Conservation (phyloP, 2,329 filamentous ascomycete genomes). For the Fusarium pseudoanthophilum region DNA sequence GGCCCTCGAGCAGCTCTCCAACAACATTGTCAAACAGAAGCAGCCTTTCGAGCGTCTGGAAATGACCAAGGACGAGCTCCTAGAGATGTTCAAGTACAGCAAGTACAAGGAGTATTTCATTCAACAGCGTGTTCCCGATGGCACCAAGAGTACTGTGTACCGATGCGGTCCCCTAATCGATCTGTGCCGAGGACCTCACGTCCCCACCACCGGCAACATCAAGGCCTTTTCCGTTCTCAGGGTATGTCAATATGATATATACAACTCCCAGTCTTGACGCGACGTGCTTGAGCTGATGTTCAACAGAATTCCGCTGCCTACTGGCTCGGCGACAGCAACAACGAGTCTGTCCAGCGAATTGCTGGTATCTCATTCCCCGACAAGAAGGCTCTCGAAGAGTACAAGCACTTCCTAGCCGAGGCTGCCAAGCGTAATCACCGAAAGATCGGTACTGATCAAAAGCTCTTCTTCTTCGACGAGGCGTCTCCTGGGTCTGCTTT, state of each 20-base stretch:
- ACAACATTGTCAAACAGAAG: conserved; percentile 93
- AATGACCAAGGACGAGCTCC: conserved; percentile 88
- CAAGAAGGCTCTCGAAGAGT: conserved; percentile 93
- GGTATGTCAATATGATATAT: conserved; percentile 45
- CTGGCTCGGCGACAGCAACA: conserved; percentile 92
- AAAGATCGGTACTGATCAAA: conserved; percentile 93
- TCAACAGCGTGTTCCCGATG: conserved; percentile 74
- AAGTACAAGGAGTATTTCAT: conserved; percentile 99
- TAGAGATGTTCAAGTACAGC: conserved; percentile 97
- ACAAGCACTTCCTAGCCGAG: conserved; percentile 95
- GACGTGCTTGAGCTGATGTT: conserved; percentile 42
- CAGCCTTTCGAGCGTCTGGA: conserved; percentile 92
- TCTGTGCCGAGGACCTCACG: conserved; percentile 93
- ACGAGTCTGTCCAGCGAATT: conserved; percentile 95
- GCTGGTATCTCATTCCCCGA: conserved; percentile 96
- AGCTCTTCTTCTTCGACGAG: conserved; percentile 97
- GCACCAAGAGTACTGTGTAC: conserved; percentile 93
- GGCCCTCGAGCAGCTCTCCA: conserved; percentile 81
- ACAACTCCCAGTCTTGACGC: background rate
- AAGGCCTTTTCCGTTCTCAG: conserved; percentile 96
- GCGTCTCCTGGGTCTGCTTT: conserved; percentile 93
- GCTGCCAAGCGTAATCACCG: conserved; percentile 97
- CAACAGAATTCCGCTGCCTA: conserved; percentile 78
- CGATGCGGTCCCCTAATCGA: conserved; percentile 94
- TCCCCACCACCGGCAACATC: conserved; percentile 89